Conservation (phyloP, 2,329 filamentous ascomycete species). For the Fusarium anguioides region DNA sequence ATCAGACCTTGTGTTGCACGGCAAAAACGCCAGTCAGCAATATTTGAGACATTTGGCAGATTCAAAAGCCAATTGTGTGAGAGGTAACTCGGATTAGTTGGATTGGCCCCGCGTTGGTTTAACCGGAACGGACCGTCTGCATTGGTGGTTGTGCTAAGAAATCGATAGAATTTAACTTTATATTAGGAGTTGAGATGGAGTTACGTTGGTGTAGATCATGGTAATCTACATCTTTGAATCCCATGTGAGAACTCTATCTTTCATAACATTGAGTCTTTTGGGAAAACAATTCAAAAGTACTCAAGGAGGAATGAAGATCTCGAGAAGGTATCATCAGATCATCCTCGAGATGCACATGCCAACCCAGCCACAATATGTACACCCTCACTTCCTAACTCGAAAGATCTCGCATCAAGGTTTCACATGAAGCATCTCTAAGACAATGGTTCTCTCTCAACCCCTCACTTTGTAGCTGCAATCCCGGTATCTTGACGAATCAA, state of each 20-base stretch:
- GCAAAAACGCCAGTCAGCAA: conserved; percentile 25
- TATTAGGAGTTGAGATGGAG: neutral
- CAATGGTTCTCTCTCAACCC: conserved; percentile 2
- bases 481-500: neutral
- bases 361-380: neutral
- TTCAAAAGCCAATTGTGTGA: conserved; percentile 9
- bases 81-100: conserved; percentile 7
- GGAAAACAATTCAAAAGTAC: neutral
- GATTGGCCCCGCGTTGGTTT: conserved; percentile 13
- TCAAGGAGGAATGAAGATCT: neutral
- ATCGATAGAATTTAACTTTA: neutral
- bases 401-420: conserved; percentile 10
- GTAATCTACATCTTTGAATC: neutral
- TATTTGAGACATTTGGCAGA: conserved; percentile 26
- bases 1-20: neutral
- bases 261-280: neutral
- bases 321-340: neutral
- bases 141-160: conserved; percentile 2
- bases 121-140: conserved; percentile 34
- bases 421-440: conserved; percentile 9
- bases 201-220: neutral
- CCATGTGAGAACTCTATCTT: neutral
- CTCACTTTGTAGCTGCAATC: conserved; percentile 4
- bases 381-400: neutral
- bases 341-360: conserved; percentile 1